Evolutionary conservation across 164 flowering plant genomes (phyloP), one percentile per base, ranked within the genome.

Genomic region (Vitis cinerea): DNA sequence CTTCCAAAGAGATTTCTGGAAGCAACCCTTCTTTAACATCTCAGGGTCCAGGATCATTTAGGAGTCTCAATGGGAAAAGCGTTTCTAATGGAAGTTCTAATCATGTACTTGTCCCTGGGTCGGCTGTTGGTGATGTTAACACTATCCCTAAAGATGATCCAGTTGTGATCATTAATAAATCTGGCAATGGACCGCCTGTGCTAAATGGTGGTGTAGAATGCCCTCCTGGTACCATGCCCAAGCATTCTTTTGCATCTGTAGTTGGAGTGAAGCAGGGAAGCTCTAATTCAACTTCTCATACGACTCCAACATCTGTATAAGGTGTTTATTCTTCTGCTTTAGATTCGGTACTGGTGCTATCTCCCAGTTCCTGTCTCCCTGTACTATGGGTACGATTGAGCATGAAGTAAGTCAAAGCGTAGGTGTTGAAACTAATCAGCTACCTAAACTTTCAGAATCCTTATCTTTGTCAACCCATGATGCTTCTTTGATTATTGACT

Each of bases 1-100:
- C 82, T 72, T 78, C 82, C 14, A 83, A 75, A 78, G 81, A 50
- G 23, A 58, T 65, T 72, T 56, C 80, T 59, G 88, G 67, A 58
- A 80, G 71, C 61, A 72, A 68, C 57, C 86, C 76, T 9, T 65
- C 87, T 65, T 64, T 82, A 37, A 69, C 80, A 60, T 78, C 86
- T 69, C 97, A 95, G 50, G 99, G 97, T 48, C 89, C 96, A 9
- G 83, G 82, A 69, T 91, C 97, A 64, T 90, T 85, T 63, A 82
- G 88, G 78, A 93, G 91, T 82, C 80, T 85, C 44, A 78, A 87
- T 79, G 92, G 90, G 30, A 96, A 86, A 84, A 76, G 78, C 65
- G 13, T 73, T 50, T 17, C 73, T 1, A 77, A 76, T 70, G 86
- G 75, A 47, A 70, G 64, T 64, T 71, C 65, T 12, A 37, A 15